Base-by-base conservation (phyloP, 192 early-diverging fungal genomes). In the Thoreauomyces humboldtii region DNA sequence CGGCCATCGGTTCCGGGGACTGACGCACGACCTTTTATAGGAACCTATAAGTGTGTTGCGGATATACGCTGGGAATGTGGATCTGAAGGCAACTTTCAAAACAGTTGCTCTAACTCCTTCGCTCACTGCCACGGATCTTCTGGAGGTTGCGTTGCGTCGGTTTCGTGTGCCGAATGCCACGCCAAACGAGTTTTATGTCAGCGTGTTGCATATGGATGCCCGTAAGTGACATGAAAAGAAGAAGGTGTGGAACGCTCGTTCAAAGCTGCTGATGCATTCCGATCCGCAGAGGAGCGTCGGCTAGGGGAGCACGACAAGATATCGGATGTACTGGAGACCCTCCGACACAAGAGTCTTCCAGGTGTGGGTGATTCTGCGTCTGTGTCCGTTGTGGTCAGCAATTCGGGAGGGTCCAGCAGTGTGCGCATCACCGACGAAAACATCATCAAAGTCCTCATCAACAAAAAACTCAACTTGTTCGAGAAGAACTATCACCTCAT, bases 391-490 rank as follows among this genome's bases (percentile, higher is more conserved):
- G 53, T 69, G 1, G 72, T 68, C 29, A 65, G 59, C 42, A 53
- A 36, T 45, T 31, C 7, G 2, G 71, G 71, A 21, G 54, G 60
- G 7, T 35, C 43, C 27, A 28, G 46, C 45, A 24, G 34, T 45
- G 65, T 80, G 3, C 64, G 69, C 42, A 61, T 77, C 45, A 77
- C 73, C 25, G 78, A 80, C 62, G 77, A 79, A 31, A 80, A 80
- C 62, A 77, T 80, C 65, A 77, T 80, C 67, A 71, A 72, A 53
- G 70, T 80, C 14, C 75, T 80, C 63, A 77, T 80, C 63, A 80
- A 80, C 73, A 80, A 80, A 51, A 67, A 74, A 58, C 63, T 77
- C 38, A 77, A 80, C 45, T 38, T 77, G 37, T 74, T 77, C 57
- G 74, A 77, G 50, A 80, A 80, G 52, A 69, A 76, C 42, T 75